Conservation (phyloP, 1,284 basidiomycete genomes). For the Rhodotorula sp. region DNA sequence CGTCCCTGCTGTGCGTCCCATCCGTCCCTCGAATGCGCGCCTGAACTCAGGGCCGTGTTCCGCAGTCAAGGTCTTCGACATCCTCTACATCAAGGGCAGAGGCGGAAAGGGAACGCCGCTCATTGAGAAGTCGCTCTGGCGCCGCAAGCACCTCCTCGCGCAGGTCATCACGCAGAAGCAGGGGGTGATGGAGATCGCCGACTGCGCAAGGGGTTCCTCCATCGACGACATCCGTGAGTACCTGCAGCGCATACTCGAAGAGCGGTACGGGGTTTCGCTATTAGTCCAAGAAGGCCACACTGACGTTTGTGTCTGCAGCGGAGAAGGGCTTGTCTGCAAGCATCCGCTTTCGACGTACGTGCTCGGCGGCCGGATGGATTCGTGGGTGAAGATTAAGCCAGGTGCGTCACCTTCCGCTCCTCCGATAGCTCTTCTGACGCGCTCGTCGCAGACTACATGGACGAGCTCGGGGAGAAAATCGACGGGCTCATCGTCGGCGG, state of each 20-base stretch:
- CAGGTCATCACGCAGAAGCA: slow-evolving; percentile 55
- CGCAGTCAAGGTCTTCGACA: slow-evolving; percentile 88
- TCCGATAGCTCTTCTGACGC: too few species aligned
- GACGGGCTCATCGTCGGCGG: slow-evolving; percentile 77
- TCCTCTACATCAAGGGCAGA: slow-evolving; percentile 66
- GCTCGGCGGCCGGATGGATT: slow-evolving; percentile 76
- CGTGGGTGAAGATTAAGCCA: slow-evolving; percentile 95
- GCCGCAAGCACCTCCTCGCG: slow-evolving; percentile 49
- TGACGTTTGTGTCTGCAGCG: slow-evolving; percentile 53
- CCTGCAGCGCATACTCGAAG: slow-evolving; percentile 76
- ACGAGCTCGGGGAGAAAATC: slow-evolving; percentile 57
- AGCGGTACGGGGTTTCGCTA: slow-evolving; percentile 49
- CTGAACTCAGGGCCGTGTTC: neutral
- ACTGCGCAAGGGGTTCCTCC: slow-evolving; percentile 67
- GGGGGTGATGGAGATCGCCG: slow-evolving; percentile 74
- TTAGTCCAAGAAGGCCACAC: neutral
- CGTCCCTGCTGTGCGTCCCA: slow-evolving; percentile 72
- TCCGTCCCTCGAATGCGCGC: neutral
- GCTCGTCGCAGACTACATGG: slow-evolving; percentile 68
- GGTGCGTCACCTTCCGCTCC: slow-evolving; percentile 12
- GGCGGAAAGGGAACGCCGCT: slow-evolving; percentile 52
- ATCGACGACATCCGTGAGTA: slow-evolving; percentile 72
- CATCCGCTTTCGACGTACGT: slow-evolving; percentile 73
- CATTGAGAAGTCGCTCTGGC: slow-evolving; percentile 48
- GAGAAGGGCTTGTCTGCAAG: slow-evolving; percentile 89